These are phyloP conservation scores for Trypanosoma rangeli DNA, from an alignment of 208 protist species.

Conservation along the genomic window DNA sequence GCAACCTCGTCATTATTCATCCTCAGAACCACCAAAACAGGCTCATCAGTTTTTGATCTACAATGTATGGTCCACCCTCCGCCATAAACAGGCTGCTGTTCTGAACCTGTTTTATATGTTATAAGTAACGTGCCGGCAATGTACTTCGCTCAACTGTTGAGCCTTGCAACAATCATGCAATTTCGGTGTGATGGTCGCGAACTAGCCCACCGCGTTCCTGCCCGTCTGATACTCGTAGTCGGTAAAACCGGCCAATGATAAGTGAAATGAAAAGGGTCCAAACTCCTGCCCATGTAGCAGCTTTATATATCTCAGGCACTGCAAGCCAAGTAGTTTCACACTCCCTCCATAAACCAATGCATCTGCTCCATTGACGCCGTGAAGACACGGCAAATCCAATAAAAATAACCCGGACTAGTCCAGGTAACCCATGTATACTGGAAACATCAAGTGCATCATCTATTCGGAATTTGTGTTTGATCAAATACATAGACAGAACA, in stretches of 20 bases:
- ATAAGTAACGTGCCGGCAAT: not conserved
- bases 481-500: constrained; percentile 30
- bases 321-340: constrained; percentile 25
- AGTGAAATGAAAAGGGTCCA: constrained; percentile 25
- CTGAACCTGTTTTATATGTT: not conserved
- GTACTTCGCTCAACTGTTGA: not conserved
- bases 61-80: not conserved
- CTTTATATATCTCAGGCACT: constrained; percentile 15
- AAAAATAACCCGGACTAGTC: constrained; percentile 43
- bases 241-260: constrained; percentile 21
- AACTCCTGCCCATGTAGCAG: constrained; percentile 14
- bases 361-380: constrained; percentile 4
- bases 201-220: constrained; percentile 15
- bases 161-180: constrained; percentile 2
- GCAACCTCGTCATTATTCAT: constrained; percentile 12
- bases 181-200: constrained; percentile 17
- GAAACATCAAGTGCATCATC: constrained; percentile 71
- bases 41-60: constrained; percentile 9
- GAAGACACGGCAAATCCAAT: constrained; percentile 39
- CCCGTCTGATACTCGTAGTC: constrained; percentile 20
- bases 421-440: constrained; percentile 51
- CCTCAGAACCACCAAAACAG: not conserved
- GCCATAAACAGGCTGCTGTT: constrained; percentile 12
- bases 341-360: constrained; percentile 42
- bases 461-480: constrained; percentile 50